Conservation (phyloP, 805 yeast genomes). For the Trichomonascus vanleenenianus region DNA sequence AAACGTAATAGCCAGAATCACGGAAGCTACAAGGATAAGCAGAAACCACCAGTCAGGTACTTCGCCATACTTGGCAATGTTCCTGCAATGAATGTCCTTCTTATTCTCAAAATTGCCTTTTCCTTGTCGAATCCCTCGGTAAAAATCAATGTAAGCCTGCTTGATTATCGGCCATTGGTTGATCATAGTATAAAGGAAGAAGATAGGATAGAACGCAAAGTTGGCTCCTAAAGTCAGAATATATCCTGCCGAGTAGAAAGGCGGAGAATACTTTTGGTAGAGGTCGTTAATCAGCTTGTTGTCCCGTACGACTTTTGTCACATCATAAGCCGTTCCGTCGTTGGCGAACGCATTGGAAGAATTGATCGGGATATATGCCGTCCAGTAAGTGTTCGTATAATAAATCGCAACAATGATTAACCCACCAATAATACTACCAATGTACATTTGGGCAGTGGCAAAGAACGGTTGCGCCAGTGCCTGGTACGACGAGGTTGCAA, state of each 20-base stretch:
- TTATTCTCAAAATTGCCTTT: slow-evolving; percentile 10
- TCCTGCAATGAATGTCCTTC: slow-evolving; percentile 19
- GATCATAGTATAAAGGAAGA: slow-evolving; percentile 35
- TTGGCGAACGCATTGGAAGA: slow-evolving; percentile 47
- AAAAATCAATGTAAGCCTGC: slow-evolving; percentile 10
- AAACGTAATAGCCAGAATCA: slow-evolving; percentile 19
- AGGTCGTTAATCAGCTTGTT: slow-evolving; percentile 34
- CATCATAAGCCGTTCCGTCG: slow-evolving; percentile 42
- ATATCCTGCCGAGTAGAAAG: slow-evolving; percentile 51
- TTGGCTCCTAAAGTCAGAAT: slow-evolving; percentile 43
- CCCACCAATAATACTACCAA: slow-evolving; percentile 9
- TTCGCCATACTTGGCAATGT: slow-evolving; percentile 50
- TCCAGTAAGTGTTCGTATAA: slow-evolving; percentile 34
- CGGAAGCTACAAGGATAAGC: slow-evolving; percentile 35
- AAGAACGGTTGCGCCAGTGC: slow-evolving; percentile 13
- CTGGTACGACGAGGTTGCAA: neutral
- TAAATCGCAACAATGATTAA: slow-evolving; percentile 16
- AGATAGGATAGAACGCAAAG: slow-evolving; percentile 50
- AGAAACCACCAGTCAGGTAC: slow-evolving; percentile 73
- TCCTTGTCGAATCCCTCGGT: slow-evolving; percentile 11
- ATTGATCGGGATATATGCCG: slow-evolving; percentile 54
- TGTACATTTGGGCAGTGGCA: slow-evolving; percentile 1
- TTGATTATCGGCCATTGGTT: slow-evolving; percentile 12
- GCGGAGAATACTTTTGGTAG: slow-evolving; percentile 57
- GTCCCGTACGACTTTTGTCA: slow-evolving; percentile 20